Conservation (phyloP, 352 stramenopile species). For the Aphanomyces invadans region DNA sequence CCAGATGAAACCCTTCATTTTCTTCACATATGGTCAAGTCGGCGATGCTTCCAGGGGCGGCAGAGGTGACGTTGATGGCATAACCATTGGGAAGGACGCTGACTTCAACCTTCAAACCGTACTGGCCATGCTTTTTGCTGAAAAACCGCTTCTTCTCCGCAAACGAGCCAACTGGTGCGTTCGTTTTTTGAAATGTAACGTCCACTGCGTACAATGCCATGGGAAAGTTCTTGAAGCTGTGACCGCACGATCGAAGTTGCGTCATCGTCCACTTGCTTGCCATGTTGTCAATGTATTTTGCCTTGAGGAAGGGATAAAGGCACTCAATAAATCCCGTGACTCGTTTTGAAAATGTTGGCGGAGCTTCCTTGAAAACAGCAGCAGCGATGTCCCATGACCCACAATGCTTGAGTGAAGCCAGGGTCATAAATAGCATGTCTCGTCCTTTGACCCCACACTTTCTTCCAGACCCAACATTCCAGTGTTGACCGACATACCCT, state of each 20-base stretch:
- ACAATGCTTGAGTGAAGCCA: background rate
- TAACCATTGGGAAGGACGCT: constrained; percentile 24
- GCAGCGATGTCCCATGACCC: background rate
- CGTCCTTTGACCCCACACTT: background rate
- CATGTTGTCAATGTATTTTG: background rate
- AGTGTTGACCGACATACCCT: background rate
- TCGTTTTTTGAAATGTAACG: constrained; percentile 1
- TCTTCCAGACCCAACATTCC: background rate
- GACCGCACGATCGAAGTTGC: background rate
- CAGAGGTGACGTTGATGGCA: constrained; percentile 19
- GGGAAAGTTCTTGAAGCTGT: background rate
- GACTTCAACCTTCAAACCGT: constrained; percentile 28
- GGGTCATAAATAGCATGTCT: background rate
- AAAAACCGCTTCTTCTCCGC: background rate
- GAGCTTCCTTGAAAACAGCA: background rate
- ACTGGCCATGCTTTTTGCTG: constrained; percentile 21
- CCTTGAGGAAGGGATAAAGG: background rate
- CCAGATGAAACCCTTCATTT: constrained; percentile 6
- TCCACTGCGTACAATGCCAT: background rate
- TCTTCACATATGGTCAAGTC: constrained; percentile 2
- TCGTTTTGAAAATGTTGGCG: background rate
- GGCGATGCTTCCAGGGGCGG: background rate
- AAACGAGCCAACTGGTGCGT: background rate
- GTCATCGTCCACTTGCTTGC: background rate
- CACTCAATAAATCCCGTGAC: background rate